Evolutionary conservation across 108 stramenopile genomes (phyloP).

Genomic region (Mediolabrus comicus): DNA sequence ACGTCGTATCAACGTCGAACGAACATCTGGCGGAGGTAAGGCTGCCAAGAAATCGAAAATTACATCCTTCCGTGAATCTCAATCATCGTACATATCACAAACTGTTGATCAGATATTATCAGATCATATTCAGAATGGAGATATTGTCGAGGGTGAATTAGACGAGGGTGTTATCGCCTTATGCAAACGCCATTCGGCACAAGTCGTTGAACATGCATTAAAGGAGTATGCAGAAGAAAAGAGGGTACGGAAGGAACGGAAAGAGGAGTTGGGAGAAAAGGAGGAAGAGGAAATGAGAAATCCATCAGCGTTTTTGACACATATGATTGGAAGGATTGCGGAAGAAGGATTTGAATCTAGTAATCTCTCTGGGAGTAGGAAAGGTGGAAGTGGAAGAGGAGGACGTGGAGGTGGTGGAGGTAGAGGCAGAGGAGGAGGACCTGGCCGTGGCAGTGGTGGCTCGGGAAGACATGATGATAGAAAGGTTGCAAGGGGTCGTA

Average conservation of each 20-base stretch:
- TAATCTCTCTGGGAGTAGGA: slow-evolving; percentile 17
- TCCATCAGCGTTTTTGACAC: slow-evolving; percentile 75
- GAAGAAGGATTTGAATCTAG: slow-evolving; percentile 67
- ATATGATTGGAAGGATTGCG: slow-evolving; percentile 73
- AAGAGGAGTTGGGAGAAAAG: slow-evolving; percentile 66
- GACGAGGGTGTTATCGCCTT: slow-evolving; percentile 85
- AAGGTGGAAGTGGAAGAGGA: slow-evolving; percentile 23
- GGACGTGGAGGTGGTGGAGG: slow-evolving; percentile 26
- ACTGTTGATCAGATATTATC: slow-evolving; percentile 76
- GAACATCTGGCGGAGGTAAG: slow-evolving; percentile 68
- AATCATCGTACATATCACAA: slow-evolving; percentile 75
- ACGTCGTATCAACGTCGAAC: slow-evolving; percentile 90
- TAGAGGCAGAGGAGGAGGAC: slow-evolving; percentile 5
- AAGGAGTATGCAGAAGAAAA: slow-evolving; percentile 76
- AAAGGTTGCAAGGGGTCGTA: slow-evolving; percentile 20
- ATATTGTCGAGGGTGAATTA: slow-evolving; percentile 79
- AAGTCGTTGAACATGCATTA: slow-evolving; percentile 70
- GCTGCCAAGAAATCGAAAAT: slow-evolving; percentile 71
- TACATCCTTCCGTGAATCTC: slow-evolving; percentile 65
- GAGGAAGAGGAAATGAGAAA: slow-evolving; percentile 77
- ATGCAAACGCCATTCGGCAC: slow-evolving; percentile 82
- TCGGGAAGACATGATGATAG: slow-evolving; percentile 5
- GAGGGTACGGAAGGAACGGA: slow-evolving; percentile 38
- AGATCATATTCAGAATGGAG: slow-evolving; percentile 70
- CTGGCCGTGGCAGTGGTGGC: slow-evolving; percentile 13